Percentiles rank a stretch among this genome's conserved stretches.
Evolutionary conservation across 1,284 basidiomycete genomes (phyloP).

Genomic region (Leccinum pachyderme): DNA sequence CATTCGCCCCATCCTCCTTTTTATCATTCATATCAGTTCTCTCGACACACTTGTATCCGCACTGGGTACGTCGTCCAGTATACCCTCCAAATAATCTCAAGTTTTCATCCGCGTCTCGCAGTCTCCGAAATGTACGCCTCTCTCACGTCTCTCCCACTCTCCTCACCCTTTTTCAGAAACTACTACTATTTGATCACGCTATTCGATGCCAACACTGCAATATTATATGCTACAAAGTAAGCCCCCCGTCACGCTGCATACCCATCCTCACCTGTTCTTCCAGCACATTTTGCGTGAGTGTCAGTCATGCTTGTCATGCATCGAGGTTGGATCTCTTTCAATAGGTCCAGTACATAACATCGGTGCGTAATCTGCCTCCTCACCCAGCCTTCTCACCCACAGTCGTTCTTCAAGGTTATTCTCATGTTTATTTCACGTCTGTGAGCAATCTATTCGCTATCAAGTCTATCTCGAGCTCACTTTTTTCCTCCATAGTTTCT

Average conservation of each 20-base stretch:
- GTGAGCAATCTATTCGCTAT: slow-evolving; percentile 23
- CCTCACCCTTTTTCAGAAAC: slow-evolving; percentile 23
- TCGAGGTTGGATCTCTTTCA: slow-evolving; percentile 1
- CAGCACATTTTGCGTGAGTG: slow-evolving; percentile 40
- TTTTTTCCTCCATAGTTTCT: slow-evolving; percentile 29
- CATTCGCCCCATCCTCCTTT: not conserved
- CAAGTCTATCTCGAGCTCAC: not conserved
- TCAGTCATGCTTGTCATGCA: not conserved
- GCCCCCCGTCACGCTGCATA: not conserved
- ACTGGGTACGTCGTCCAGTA: slow-evolving; percentile 15
- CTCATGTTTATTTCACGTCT: slow-evolving; percentile 34
- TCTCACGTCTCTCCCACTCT: not conserved
- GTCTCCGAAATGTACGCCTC: slow-evolving; percentile 38
- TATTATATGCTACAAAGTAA: slow-evolving; percentile 37
- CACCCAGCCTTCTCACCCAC: not conserved
- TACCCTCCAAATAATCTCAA: not conserved
- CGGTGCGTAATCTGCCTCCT: slow-evolving; percentile 23
- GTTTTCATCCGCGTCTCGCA: slow-evolving; percentile 14
- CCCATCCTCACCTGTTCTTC: slow-evolving; percentile 2
- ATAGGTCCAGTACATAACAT: slow-evolving; percentile 36
- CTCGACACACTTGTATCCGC: slow-evolving; percentile 27
- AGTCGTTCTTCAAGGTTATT: slow-evolving; percentile 23
- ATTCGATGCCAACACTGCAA: slow-evolving; percentile 33
- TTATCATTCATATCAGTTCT: slow-evolving; percentile 6
- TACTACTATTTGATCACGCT: slow-evolving; percentile 39